Evolutionary conservation across 148 eudicot genomes (phyloP).

Genomic region (Vaccinium darrowii): DNA sequence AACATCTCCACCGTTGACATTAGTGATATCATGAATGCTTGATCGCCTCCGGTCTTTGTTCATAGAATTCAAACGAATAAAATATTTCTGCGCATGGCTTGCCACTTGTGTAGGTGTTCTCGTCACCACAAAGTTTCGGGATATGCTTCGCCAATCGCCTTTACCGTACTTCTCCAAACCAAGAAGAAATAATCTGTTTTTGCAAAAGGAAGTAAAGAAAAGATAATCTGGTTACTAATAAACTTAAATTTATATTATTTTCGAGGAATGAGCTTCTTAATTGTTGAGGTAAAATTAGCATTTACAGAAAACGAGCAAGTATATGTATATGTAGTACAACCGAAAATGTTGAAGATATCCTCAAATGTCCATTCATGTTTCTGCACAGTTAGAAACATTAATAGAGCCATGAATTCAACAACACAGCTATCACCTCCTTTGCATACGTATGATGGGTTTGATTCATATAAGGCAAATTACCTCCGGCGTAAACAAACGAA

Average conservation of each 20-base stretch:
- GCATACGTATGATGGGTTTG: not conserved
- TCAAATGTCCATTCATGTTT: not conserved
- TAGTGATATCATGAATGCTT: constrained; percentile 63
- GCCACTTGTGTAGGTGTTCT: constrained; percentile 67
- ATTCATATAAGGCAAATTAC: too few relatives aligned
- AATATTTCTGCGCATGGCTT: constrained; percentile 63
- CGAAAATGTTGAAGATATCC: not conserved
- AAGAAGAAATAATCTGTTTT: constrained; percentile 50
- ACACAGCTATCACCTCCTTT: not conserved
- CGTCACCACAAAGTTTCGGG: constrained; percentile 66
- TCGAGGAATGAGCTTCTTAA: not conserved
- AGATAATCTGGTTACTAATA: not conserved
- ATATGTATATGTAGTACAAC: not conserved
- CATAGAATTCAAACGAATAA: constrained; percentile 56
- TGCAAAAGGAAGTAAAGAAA: not conserved
- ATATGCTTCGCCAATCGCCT: constrained; percentile 73
- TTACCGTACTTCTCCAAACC: constrained; percentile 64
- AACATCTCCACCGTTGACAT: constrained; percentile 36
- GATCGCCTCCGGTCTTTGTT: constrained; percentile 64
- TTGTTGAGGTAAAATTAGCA: not conserved
- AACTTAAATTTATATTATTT: not conserved
- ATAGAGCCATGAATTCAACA: not conserved
- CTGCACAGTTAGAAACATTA: not conserved
- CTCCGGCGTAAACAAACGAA: not conserved
- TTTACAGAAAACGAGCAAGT: not conserved